These are phyloP conservation scores for Pythium periplocum DNA, from an alignment of 352 stramenopile species.

Conservation along the genomic window DNA sequence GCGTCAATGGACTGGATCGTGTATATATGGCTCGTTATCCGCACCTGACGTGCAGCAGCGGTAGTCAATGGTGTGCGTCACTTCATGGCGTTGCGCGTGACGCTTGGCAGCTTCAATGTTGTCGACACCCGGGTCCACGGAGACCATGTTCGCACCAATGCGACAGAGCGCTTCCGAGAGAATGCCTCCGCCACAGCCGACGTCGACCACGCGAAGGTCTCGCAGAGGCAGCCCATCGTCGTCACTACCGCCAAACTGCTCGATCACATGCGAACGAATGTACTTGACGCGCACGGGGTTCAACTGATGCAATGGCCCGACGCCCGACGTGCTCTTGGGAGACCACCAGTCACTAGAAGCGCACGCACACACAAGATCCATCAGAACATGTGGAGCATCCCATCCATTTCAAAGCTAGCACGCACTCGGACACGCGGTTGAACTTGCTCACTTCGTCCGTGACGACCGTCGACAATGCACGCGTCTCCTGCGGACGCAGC, in stretches of 20 bases:
- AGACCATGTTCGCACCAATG: conserved; percentile 71
- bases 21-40: neutral
- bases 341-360: conserved; percentile 74
- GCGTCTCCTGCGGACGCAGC: conserved; percentile 1
- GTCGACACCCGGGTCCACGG: conserved; percentile 56
- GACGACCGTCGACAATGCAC: conserved; percentile 58
- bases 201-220: conserved; percentile 54
- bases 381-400: neutral
- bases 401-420: conserved; percentile 1
- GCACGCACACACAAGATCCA: neutral
- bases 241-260: conserved; percentile 46
- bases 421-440: conserved; percentile 65
- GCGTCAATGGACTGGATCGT: neutral
- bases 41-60: conserved; percentile 71
- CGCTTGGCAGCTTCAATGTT: conserved; percentile 72
- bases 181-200: conserved; percentile 81
- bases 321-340: conserved; percentile 63
- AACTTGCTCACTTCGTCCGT: conserved; percentile 81
- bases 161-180: conserved; percentile 75
- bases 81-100: conserved; percentile 41
- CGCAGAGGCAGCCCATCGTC: conserved; percentile 49
- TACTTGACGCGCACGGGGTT: conserved; percentile 84
- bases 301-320: conserved; percentile 74
- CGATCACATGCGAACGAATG: conserved; percentile 65
- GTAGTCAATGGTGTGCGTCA: conserved; percentile 76